phyloP scores from a whole-genome alignment of 306 rosid genomes.

The Quercus bicolor region DNA sequence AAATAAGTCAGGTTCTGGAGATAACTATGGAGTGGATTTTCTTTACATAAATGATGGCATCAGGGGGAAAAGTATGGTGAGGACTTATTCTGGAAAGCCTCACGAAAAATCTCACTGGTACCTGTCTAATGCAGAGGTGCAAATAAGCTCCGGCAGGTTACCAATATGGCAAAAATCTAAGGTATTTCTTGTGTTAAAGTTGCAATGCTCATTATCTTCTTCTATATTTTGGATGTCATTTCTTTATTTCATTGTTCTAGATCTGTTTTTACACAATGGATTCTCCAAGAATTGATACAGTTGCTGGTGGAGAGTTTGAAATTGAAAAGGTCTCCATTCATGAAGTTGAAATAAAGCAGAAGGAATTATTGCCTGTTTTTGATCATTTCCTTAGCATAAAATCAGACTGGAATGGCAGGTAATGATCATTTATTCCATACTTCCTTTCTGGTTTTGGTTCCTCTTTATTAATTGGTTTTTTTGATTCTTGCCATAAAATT shows the following conservation, averaged over 20 bases:
- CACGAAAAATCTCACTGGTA: constrained; percentile 61
- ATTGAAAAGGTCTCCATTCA: constrained; percentile 60
- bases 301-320: constrained; percentile 67
- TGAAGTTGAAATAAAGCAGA: constrained; percentile 70
- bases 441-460: constrained; percentile 14
- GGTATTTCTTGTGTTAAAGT: constrained; percentile 40
- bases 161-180: constrained; percentile 81
- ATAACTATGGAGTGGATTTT: constrained; percentile 33
- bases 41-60: constrained; percentile 29
- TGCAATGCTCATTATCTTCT: constrained; percentile 13
- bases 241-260: constrained; percentile 33
- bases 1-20: constrained; percentile 41
- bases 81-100: constrained; percentile 32
- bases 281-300: constrained; percentile 33
- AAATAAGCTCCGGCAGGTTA: constrained; percentile 58
- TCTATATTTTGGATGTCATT: constrained; percentile 9
- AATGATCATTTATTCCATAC: constrained; percentile 16
- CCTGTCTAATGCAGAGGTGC: constrained; percentile 89
- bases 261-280: constrained; percentile 53
- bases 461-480: neutral
- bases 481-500: constrained; percentile 5
- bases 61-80: constrained; percentile 26
- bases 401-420: constrained; percentile 76
- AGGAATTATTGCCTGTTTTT: constrained; percentile 77
- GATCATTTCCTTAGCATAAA: constrained; percentile 69